These are phyloP conservation scores for Pichiaceae sp. DNA, from an alignment of 1,139 yeast species.

Conservation along the genomic window DNA sequence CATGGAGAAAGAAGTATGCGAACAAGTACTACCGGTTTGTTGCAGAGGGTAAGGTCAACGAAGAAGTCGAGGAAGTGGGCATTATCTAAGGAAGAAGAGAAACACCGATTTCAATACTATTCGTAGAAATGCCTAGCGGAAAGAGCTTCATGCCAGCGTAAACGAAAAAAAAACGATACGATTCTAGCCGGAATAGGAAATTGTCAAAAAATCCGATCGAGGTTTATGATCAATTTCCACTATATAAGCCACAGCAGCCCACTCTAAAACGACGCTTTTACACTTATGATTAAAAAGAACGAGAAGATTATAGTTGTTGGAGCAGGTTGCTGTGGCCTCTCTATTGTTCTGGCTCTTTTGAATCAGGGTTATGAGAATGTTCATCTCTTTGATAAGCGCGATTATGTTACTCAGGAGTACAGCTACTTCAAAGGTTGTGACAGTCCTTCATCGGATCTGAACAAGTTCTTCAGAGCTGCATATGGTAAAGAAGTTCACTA, in stretches of 20 bases:
- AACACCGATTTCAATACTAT: too few species aligned
- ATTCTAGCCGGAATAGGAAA: too few species aligned
- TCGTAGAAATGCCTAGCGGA: too few species aligned
- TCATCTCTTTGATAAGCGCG: constrained; percentile 5
- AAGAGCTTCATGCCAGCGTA: too few species aligned
- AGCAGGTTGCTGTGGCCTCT: not conserved
- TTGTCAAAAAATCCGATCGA: too few species aligned
- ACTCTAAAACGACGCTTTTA: too few species aligned
- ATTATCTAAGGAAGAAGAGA: too few species aligned
- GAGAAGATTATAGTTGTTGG: constrained; percentile 1
- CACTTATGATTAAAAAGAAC: not conserved
- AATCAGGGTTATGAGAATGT: constrained; percentile 13
- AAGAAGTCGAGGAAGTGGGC: not conserved
- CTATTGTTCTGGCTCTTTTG: constrained; percentile 1
- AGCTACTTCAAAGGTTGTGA: constrained; percentile 22
- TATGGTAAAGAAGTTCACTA: constrained; percentile 13
- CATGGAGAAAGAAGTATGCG: constrained; percentile 12
- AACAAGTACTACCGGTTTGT: constrained; percentile 10
- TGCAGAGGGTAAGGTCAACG: constrained; percentile 2
- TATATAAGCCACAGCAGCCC: too few species aligned
- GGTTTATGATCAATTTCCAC: too few species aligned
- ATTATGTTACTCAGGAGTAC: constrained; percentile 8
- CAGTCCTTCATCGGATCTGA: constrained; percentile 28
- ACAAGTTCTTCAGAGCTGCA: constrained; percentile 20
- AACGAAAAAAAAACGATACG: too few species aligned